These are phyloP conservation scores for Colletotrichum higginsianum DNA, from an alignment of 2,329 filamentous ascomycete species.

Conservation along the genomic window DNA sequence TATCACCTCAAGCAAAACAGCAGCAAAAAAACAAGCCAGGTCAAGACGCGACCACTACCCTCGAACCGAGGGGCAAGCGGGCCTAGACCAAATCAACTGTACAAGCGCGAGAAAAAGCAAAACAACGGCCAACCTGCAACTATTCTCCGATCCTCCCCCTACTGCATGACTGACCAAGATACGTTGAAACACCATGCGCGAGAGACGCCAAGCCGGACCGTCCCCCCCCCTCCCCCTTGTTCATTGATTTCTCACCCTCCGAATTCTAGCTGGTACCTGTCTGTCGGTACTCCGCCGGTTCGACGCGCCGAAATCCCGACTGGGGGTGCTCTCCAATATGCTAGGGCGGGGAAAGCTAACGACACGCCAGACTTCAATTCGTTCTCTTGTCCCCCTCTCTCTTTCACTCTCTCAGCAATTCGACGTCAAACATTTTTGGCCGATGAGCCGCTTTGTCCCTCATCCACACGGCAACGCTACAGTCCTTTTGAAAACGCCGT, in stretches of 20 bases:
- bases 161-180: neutral
- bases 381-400: neutral
- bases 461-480: neutral
- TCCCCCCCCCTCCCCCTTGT: neutral
- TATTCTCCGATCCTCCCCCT: conserved; percentile 15
- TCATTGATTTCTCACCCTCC: neutral
- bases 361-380: conserved; percentile 25
- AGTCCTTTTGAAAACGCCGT: neutral
- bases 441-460: conserved; percentile 6
- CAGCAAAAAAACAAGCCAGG: neutral
- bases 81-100: neutral
- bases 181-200: neutral
- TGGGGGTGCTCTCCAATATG: conserved; percentile 2
- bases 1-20: neutral
- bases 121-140: neutral
- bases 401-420: neutral
- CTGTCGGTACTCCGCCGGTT: conserved; percentile 34
- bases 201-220: conserved; percentile 5
- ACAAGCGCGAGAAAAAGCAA: conserved; percentile 3
- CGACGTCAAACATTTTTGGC: conserved; percentile 4
- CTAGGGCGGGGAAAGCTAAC: conserved; percentile 16
- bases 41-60: neutral
- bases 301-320: conserved; percentile 39
- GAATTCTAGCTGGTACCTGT: conserved; percentile 8
- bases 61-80: neutral